These are phyloP conservation scores for Fusarium temperatum DNA, from an alignment of 2,329 filamentous ascomycete genomes.

Conservation along the genomic window DNA sequence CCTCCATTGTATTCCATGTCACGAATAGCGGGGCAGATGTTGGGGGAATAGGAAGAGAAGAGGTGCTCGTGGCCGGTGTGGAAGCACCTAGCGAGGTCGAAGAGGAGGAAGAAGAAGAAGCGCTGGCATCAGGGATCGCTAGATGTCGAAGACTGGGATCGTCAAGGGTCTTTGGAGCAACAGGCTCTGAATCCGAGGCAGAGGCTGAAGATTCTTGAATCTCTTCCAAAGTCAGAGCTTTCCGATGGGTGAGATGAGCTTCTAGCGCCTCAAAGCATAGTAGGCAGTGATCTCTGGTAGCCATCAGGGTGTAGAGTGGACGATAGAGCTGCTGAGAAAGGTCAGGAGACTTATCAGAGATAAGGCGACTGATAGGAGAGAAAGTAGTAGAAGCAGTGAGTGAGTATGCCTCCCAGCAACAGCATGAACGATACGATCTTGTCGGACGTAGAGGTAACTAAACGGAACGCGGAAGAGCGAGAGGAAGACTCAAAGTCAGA, in stretches of 20 bases:
- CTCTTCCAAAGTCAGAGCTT: conserved; percentile 71
- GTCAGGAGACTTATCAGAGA: conserved; percentile 16
- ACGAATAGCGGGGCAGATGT: conserved; percentile 83
- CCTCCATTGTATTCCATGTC: conserved; percentile 82
- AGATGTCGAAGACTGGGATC: conserved; percentile 56
- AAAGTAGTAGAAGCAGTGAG: conserved; percentile 13
- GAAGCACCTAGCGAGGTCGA: conserved; percentile 56
- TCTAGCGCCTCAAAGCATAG: conserved; percentile 91
- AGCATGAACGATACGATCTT: conserved; percentile 16
- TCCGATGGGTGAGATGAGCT: conserved; percentile 76
- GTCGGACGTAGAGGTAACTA: conserved; percentile 4
- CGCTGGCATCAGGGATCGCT: conserved; percentile 42
- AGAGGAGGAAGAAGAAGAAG: conserved; percentile 50
- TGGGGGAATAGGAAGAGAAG: conserved; percentile 49
- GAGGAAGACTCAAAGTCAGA: not conserved
- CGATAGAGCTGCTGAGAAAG: not conserved
- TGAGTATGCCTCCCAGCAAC: conserved; percentile 12
- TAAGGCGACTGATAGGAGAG: conserved; percentile 13
- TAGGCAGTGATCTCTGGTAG: conserved; percentile 84
- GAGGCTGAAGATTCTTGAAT: conserved; percentile 73
- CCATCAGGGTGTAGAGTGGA: conserved; percentile 65
- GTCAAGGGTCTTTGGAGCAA: conserved; percentile 42
- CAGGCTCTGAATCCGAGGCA: conserved; percentile 40
- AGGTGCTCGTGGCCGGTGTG: conserved; percentile 56
- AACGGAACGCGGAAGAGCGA: not conserved